Conservation (phyloP, 176 grass and related monocot genomes). For the Bonia amplexicaulis region DNA sequence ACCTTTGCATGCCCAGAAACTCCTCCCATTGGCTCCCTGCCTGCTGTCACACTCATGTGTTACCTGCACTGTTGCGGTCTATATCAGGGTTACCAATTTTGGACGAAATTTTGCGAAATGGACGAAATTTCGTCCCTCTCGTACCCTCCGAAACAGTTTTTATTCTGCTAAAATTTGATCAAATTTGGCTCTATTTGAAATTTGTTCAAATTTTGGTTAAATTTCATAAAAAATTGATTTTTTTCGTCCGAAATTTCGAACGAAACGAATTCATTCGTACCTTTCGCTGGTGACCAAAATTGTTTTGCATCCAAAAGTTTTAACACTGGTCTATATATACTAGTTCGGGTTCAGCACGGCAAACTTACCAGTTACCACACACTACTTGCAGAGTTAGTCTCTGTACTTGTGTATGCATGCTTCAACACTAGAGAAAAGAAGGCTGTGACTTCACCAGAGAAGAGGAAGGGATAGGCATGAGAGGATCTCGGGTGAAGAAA, state of each 20-base stretch:
- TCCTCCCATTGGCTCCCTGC: slow-evolving; percentile 17
- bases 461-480: neutral
- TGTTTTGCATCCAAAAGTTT: too few species aligned
- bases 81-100: too few species aligned
- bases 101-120: too few species aligned
- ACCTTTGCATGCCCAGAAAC: neutral
- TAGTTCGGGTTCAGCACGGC: neutral
- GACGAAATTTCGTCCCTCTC: too few species aligned
- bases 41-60: neutral
- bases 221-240: too few species aligned
- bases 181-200: too few species aligned
- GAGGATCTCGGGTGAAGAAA: neutral
- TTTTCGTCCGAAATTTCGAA: too few species aligned
- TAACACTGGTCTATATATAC: slow-evolving; percentile 39
- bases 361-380: slow-evolving; percentile 29
- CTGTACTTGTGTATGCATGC: neutral
- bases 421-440: neutral
- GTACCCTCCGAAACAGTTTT: too few species aligned
- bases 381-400: neutral
- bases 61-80: slow-evolving; percentile 11
- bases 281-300: too few species aligned
- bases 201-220: too few species aligned
- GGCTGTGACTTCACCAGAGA: neutral
- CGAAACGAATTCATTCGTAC: too few species aligned
- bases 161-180: too few species aligned